Percentiles rank a stretch among this genome's conserved stretches.
phyloP scores from a whole-genome alignment of 345 rosid species.

The Hypericum perforatum region DNA sequence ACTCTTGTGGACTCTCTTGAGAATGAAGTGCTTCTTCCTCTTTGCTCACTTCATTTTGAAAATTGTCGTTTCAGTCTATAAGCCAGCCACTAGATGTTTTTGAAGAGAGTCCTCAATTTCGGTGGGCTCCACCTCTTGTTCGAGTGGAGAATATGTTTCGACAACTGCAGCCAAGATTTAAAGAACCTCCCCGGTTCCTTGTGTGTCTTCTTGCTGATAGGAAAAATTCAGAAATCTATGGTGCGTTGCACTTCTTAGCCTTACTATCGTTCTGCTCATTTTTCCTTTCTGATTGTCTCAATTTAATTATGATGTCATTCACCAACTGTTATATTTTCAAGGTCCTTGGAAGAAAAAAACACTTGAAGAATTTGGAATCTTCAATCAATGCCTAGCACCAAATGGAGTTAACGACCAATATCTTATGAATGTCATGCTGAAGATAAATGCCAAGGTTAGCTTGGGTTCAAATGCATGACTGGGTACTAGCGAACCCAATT shows the following conservation, averaged over 20 bases:
- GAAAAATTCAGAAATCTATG: constrained; percentile 75
- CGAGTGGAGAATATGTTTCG: constrained; percentile 81
- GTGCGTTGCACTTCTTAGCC: constrained; percentile 25
- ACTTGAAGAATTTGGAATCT: constrained; percentile 58
- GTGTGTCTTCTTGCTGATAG: constrained; percentile 71
- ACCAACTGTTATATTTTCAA: too few relatives aligned
- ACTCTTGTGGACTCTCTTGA: background rate
- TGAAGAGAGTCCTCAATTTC: constrained; percentile 58
- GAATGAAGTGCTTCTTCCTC: background rate
- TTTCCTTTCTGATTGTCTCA: background rate
- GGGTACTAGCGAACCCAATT: background rate
- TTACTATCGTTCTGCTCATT: background rate
- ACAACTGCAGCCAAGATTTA: constrained; percentile 40
- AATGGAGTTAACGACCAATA: constrained; percentile 52
- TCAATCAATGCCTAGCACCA: constrained; percentile 80
- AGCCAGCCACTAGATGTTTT: constrained; percentile 61
- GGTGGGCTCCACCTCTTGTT: constrained; percentile 37
- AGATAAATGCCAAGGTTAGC: constrained; percentile 78
- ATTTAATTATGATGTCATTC: constrained; percentile 12
- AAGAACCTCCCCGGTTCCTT: constrained; percentile 47
- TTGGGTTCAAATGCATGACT: constrained; percentile 10
- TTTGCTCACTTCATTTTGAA: constrained; percentile 5
- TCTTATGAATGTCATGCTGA: constrained; percentile 77
- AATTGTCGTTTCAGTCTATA: constrained; percentile 34
- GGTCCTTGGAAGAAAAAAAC: constrained; percentile 89